Evolutionary conservation across 2,329 filamentous ascomycete genomes (phyloP).

Genomic region (Fusarium pininemorale): DNA sequence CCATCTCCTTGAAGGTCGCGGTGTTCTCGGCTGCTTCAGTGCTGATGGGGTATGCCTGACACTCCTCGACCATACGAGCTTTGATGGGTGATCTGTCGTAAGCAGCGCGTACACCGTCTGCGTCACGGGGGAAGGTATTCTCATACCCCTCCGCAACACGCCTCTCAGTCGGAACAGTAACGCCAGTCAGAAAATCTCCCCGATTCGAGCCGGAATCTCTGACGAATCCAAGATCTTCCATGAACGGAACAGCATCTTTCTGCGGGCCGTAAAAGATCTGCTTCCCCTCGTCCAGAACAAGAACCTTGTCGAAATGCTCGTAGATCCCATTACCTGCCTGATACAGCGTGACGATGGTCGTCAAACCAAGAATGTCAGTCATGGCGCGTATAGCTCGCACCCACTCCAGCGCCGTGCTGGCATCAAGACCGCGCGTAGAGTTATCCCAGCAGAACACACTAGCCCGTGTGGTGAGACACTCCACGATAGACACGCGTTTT

Average conservation of each 20-base stretch:
- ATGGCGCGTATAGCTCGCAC: constrained; percentile 67
- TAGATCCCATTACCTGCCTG: constrained; percentile 77
- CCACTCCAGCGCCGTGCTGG: constrained; percentile 70
- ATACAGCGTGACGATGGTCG: constrained; percentile 72
- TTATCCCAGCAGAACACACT: constrained; percentile 75
- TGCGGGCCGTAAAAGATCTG: constrained; percentile 72
- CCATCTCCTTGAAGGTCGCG: constrained; percentile 60
- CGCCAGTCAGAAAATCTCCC: constrained; percentile 71
- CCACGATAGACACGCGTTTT: constrained; percentile 75
- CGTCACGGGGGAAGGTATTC: constrained; percentile 54
- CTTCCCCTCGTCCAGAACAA: constrained; percentile 73
- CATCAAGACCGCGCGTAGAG: constrained; percentile 71
- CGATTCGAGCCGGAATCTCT: constrained; percentile 70
- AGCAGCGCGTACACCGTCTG: constrained; percentile 53
- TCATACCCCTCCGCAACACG: constrained; percentile 59
- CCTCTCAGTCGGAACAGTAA: constrained; percentile 75
- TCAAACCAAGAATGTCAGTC: constrained; percentile 68
- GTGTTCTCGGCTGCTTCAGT: constrained; percentile 59
- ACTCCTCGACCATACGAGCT: constrained; percentile 61
- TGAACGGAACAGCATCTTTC: constrained; percentile 67
- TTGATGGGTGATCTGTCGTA: constrained; percentile 64
- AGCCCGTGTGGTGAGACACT: constrained; percentile 65
- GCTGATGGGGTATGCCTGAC: constrained; percentile 60
- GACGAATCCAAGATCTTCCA: constrained; percentile 71
- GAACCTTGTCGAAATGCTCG: constrained; percentile 74